Conservation (phyloP, 768 basidiomycete genomes). For the Trametes sanguinea region DNA sequence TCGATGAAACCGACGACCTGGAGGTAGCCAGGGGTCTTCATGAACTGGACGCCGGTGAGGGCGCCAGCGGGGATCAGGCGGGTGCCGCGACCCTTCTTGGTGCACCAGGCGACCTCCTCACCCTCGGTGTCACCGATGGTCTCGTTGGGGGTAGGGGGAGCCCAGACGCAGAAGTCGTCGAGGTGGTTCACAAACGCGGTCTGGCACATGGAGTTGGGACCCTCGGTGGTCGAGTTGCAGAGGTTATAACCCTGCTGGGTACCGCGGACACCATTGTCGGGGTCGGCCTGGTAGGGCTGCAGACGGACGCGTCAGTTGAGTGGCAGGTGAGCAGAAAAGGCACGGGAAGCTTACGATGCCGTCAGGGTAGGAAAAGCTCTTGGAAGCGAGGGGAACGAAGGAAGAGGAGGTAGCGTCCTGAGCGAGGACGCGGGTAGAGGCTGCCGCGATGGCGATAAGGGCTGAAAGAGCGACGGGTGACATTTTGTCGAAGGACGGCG, state of each 20-base stretch:
- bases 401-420: constrained; percentile 28
- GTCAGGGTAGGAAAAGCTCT: constrained; percentile 30
- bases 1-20: constrained; percentile 66
- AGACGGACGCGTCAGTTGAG: not conserved
- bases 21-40: constrained; percentile 58
- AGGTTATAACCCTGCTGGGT: constrained; percentile 64
- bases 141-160: constrained; percentile 49
- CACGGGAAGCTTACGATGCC: constrained; percentile 21
- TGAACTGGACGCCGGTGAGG: constrained; percentile 63
- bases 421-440: constrained; percentile 27
- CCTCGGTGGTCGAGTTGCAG: constrained; percentile 68
- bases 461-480: constrained; percentile 39
- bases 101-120: constrained; percentile 76
- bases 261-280: constrained; percentile 47
- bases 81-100: constrained; percentile 68
- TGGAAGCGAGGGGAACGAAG: constrained; percentile 32
- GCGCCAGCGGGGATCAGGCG: constrained; percentile 72
- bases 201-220: constrained; percentile 66
- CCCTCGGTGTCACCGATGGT: constrained; percentile 68
- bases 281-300: constrained; percentile 55
- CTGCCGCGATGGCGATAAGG: constrained; percentile 34
- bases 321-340: too few relatives aligned
- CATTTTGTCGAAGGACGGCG: constrained; percentile 28
- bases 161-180: constrained; percentile 71
- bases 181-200: constrained; percentile 66